phyloP scores from a whole-genome alignment of 805 yeast genomes.

The Aciculoconidium aculeatum region DNA sequence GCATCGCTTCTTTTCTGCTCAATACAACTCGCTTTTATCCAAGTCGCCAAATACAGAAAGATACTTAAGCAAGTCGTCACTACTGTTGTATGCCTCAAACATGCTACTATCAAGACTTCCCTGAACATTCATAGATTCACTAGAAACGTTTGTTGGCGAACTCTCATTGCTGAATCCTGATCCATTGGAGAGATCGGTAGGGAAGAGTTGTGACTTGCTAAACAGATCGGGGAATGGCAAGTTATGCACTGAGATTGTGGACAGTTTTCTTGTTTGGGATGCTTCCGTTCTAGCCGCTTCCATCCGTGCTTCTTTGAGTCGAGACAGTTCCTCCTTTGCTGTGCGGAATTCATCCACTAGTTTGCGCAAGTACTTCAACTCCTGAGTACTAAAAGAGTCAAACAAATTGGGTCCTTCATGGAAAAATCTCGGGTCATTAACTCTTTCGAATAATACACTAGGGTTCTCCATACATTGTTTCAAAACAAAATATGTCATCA shows the following conservation, averaged over 20 bases:
- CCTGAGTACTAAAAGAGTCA: conserved; percentile 30
- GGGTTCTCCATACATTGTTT: conserved; percentile 38
- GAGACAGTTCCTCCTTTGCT: conserved; percentile 25
- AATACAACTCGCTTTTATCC: too few relatives aligned
- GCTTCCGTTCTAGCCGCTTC: conserved; percentile 1
- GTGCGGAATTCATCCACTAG: conserved; percentile 34
- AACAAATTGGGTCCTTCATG: conserved; percentile 36
- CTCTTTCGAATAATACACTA: conserved; percentile 28
- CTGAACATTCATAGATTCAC: too few relatives aligned
- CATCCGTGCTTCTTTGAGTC: conserved; percentile 4
- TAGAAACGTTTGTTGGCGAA: too few relatives aligned
- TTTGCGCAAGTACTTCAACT: conserved; percentile 28
- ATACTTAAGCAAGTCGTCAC: too few relatives aligned
- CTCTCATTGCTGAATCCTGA: too few relatives aligned
- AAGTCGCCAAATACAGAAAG: too few relatives aligned
- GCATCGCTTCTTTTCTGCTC: too few relatives aligned
- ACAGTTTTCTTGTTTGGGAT: background rate
- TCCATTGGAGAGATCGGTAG: too few relatives aligned
- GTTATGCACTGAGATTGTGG: conserved; percentile 1
- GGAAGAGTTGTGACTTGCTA: conserved; percentile 3
- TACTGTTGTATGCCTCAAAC: too few relatives aligned
- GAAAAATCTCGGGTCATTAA: conserved; percentile 20
- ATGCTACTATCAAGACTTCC: too few relatives aligned
- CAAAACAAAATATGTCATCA: conserved; percentile 35
- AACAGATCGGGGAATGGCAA: conserved; percentile 6